These are phyloP conservation scores for Triticum aestivum DNA, from an alignment of 176 grass and related monocot genomes.

Conservation along the genomic window DNA sequence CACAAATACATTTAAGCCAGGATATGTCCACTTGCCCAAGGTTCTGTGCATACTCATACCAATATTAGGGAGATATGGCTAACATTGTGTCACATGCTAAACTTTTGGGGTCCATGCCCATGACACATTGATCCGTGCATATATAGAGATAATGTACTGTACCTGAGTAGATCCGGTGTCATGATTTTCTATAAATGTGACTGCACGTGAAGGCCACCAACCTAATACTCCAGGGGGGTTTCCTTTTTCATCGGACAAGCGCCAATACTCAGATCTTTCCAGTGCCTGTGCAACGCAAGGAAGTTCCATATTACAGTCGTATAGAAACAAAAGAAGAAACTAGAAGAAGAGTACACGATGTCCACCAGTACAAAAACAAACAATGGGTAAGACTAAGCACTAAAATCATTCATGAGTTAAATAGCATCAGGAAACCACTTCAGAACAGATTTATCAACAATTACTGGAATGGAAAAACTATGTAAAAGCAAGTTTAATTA, in stretches of 20 bases:
- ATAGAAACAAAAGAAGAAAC: slow-evolving; percentile 23
- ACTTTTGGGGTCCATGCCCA: neutral
- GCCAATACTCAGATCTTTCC: slow-evolving; percentile 95
- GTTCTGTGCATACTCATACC: neutral
- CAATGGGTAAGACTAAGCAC: neutral
- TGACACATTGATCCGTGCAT: neutral
- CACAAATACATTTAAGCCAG: slow-evolving; percentile 7
- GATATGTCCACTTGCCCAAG: neutral
- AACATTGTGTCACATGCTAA: neutral
- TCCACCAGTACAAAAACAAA: neutral
- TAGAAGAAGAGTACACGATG: neutral
- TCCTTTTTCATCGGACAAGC: slow-evolving; percentile 80
- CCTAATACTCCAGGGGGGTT: slow-evolving; percentile 88
- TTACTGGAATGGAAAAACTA: neutral
- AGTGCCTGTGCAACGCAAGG: slow-evolving; percentile 56
- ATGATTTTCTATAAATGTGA: slow-evolving; percentile 99
- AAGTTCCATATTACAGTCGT: slow-evolving; percentile 30
- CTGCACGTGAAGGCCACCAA: slow-evolving; percentile 97
- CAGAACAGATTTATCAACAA: slow-evolving; percentile 9
- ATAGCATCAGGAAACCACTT: slow-evolving; percentile 23
- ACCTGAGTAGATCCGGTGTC: slow-evolving; percentile 99
- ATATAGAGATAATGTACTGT: slow-evolving; percentile 12
- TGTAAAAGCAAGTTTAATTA: slow-evolving; percentile 27
- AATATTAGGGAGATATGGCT: neutral
- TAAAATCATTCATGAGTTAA: slow-evolving; percentile 14